Evolutionary conservation across 345 rosid genomes (phyloP).

Genomic region (Syzygium aromaticum): DNA sequence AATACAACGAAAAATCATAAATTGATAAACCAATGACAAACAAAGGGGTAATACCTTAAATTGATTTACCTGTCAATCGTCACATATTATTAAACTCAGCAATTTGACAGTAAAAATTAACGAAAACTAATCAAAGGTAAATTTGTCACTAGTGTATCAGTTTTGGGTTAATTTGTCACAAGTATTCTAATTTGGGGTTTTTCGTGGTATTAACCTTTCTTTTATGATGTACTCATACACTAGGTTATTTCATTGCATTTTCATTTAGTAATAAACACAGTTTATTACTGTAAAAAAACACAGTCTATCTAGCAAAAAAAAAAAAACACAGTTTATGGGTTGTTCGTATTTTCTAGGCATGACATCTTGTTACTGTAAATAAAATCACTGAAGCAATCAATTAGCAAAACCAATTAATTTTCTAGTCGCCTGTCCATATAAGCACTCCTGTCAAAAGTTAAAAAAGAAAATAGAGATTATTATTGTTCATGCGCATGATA

Average conservation of each 20-base stretch:
- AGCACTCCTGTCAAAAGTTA: neutral
- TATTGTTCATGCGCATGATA: neutral
- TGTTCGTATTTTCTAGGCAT: neutral
- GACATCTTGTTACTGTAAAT: neutral
- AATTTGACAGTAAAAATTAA: too few relatives aligned
- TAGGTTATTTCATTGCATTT: neutral
- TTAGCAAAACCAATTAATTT: neutral
- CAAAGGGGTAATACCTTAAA: too few relatives aligned
- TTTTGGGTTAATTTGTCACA: too few relatives aligned
- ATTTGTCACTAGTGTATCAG: too few relatives aligned
- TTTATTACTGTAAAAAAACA: too few relatives aligned
- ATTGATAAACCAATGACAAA: too few relatives aligned
- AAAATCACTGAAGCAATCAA: neutral
- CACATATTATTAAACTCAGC: too few relatives aligned
- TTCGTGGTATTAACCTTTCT: neutral
- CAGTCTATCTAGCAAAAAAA: too few relatives aligned
- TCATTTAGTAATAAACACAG: neutral
- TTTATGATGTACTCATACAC: neutral
- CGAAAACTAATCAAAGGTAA: too few relatives aligned
- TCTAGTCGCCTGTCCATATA: neutral
- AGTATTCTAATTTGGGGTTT: too few relatives aligned
- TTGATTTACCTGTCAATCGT: too few relatives aligned
- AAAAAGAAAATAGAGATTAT: neutral
- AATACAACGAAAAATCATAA: too few relatives aligned
- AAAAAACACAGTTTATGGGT: neutral